Evolutionary conservation across 2,329 filamentous ascomycete species (phyloP).

Genomic region (Neonectria punicea): DNA sequence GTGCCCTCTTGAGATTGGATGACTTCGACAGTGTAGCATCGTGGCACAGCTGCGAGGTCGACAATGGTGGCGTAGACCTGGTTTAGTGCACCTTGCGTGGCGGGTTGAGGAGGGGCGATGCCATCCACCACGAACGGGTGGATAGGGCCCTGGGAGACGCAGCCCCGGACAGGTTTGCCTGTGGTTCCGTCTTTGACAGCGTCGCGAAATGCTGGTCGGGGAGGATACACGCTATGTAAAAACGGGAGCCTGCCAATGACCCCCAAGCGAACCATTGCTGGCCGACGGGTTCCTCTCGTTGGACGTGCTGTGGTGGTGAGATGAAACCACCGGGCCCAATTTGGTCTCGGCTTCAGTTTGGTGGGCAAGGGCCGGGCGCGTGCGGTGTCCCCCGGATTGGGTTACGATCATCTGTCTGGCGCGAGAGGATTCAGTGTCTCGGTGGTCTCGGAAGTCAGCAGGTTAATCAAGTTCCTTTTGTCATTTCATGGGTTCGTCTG

Average conservation of each 20-base stretch:
- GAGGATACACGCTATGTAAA: neutral
- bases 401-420: conserved; percentile 7
- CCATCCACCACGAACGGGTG: conserved; percentile 30
- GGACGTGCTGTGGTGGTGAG: conserved; percentile 11
- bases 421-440: conserved; percentile 27
- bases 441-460: conserved; percentile 14
- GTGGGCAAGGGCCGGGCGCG: conserved; percentile 20
- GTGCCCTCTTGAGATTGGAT: conserved; percentile 20
- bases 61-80: conserved; percentile 43
- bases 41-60: conserved; percentile 22
- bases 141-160: conserved; percentile 9
- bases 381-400: conserved; percentile 6
- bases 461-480: neutral
- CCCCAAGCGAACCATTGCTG: neutral
- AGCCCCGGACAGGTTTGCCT: conserved; percentile 1
- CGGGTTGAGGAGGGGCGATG: conserved; percentile 42
- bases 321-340: conserved; percentile 27
- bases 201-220: neutral
- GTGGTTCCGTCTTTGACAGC: neutral
- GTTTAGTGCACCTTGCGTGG: conserved; percentile 46
- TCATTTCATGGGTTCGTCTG: conserved; percentile 9
- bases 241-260: neutral
- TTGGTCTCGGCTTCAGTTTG: conserved; percentile 25
- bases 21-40: conserved; percentile 29
- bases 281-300: neutral